phyloP scores from a whole-genome alignment of 2,329 filamentous ascomycete species.

The Ceratocystis colombiana region DNA sequence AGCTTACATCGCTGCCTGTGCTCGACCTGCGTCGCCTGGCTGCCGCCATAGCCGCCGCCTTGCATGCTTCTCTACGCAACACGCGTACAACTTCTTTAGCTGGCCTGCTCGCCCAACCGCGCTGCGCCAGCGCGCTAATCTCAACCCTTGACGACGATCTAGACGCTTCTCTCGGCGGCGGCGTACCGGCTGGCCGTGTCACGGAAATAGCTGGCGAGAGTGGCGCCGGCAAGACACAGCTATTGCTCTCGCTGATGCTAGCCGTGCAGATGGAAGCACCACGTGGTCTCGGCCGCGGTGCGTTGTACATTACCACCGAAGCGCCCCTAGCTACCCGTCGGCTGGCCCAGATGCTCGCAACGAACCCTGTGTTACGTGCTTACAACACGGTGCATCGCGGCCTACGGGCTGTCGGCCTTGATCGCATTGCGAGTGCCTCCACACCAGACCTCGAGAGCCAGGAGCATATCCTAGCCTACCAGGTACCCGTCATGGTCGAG shows the following conservation, averaged over 20 bases:
- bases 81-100: constrained; percentile 13
- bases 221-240: constrained; percentile 89
- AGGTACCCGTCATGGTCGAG: constrained; percentile 74
- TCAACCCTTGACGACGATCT: constrained; percentile 69
- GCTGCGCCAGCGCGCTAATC: constrained; percentile 38
- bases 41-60: constrained; percentile 52
- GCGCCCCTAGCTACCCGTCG: constrained; percentile 71
- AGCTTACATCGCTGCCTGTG: constrained; percentile 70
- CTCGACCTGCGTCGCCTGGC: constrained; percentile 68
- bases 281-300: constrained; percentile 58
- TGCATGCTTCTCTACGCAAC: constrained; percentile 51
- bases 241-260: constrained; percentile 75
- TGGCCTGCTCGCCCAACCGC: background rate
- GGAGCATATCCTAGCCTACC: constrained; percentile 87
- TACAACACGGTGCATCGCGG: constrained; percentile 40
- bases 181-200: constrained; percentile 69
- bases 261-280: constrained; percentile 71
- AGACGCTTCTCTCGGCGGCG: constrained; percentile 62
- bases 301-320: constrained; percentile 91
- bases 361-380: constrained; percentile 28
- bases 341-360: constrained; percentile 63
- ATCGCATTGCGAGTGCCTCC: constrained; percentile 67
- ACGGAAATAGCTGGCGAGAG: constrained; percentile 90
- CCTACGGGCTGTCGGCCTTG: constrained; percentile 49
- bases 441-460: constrained; percentile 88